These are phyloP conservation scores for Mycena rosella DNA, from an alignment of 768 basidiomycete species.

Conservation along the genomic window DNA sequence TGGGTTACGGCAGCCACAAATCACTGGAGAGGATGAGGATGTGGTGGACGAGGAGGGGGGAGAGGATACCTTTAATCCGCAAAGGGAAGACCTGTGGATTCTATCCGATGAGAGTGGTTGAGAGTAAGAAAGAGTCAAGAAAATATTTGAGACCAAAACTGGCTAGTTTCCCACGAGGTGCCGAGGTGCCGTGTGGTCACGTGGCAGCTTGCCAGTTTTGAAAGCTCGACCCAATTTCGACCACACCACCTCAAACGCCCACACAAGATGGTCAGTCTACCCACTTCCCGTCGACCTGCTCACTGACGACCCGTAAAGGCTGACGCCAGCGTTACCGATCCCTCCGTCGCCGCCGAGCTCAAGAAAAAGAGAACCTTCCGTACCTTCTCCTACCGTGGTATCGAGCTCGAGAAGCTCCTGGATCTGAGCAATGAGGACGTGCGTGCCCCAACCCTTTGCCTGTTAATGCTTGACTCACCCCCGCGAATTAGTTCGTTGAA, in stretches of 20 bases:
- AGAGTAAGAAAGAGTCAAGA: constrained; percentile 42
- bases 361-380: constrained; percentile 99
- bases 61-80: constrained; percentile 83
- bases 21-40: constrained; percentile 64
- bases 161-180: constrained; percentile 7
- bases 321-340: constrained; percentile 89
- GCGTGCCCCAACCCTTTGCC: constrained; percentile 48
- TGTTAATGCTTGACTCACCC: not conserved
- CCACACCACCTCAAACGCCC: constrained; percentile 59
- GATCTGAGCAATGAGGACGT: constrained; percentile 97
- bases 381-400: constrained; percentile 97
- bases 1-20: constrained; percentile 88
- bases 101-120: constrained; percentile 73
- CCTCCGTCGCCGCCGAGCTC: constrained; percentile 93
- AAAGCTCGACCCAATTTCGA: constrained; percentile 37
- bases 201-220: not conserved
- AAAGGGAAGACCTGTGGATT: constrained; percentile 93
- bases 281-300: not conserved
- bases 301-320: constrained; percentile 60
- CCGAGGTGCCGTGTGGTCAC: no score
- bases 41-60: not conserved
- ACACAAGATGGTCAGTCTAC: constrained; percentile 38
- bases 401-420: constrained; percentile 98
- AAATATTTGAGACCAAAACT: not conserved
- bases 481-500: constrained; percentile 74